phyloP scores from a whole-genome alignment of 208 protist species.

The Borovskyia barvae region DNA sequence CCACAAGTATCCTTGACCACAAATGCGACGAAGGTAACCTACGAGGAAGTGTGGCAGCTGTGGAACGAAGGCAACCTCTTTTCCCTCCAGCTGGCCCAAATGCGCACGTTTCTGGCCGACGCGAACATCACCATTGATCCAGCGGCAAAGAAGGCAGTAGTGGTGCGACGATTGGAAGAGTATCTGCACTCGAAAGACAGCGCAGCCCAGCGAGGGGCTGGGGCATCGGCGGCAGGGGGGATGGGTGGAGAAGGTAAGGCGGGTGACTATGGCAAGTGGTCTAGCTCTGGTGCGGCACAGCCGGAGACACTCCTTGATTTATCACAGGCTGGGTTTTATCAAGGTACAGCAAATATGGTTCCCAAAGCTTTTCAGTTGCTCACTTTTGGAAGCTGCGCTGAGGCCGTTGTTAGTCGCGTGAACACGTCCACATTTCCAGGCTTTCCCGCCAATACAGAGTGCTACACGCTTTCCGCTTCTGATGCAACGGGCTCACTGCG shows the following conservation, averaged over 20 bases:
- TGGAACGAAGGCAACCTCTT: conserved; percentile 93
- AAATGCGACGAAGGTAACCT: conserved; percentile 21
- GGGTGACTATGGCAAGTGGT: conserved; percentile 56
- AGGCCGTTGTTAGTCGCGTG: conserved; percentile 78
- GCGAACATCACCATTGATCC: conserved; percentile 21
- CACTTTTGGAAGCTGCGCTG: conserved; percentile 58
- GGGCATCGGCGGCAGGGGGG: not conserved
- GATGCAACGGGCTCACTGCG: conserved; percentile 62
- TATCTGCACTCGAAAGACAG: conserved; percentile 50
- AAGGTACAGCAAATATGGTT: conserved; percentile 72
- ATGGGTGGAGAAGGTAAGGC: conserved; percentile 1
- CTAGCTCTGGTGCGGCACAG: conserved; percentile 38
- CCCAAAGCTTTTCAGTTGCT: conserved; percentile 91
- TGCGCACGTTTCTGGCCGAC: conserved; percentile 68
- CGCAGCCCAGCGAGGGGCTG: conserved; percentile 5
- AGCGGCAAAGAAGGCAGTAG: conserved; percentile 60
- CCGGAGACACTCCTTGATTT: conserved; percentile 85
- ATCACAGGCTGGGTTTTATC: conserved; percentile 86
- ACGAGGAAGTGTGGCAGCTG: conserved; percentile 79
- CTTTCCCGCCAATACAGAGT: conserved; percentile 86
- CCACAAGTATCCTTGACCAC: not conserved
- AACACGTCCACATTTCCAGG: conserved; percentile 90
- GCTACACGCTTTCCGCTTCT: conserved; percentile 80
- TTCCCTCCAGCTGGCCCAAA: conserved; percentile 77
- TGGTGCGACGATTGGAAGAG: conserved; percentile 87